phyloP scores from a whole-genome alignment of 2,329 filamentous ascomycete species.

The Elsinoe batatas region DNA sequence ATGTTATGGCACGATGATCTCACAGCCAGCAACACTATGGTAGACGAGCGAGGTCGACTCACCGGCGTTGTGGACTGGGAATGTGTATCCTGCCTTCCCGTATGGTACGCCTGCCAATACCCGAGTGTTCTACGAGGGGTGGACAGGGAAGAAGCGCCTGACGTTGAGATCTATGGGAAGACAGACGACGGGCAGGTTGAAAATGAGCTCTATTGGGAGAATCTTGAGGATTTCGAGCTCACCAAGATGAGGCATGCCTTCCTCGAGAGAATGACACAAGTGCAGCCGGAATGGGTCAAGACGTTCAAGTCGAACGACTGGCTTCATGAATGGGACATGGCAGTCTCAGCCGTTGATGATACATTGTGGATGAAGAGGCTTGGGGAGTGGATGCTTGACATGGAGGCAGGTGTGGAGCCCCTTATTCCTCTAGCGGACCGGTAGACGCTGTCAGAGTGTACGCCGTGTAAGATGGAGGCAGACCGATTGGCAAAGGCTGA shows the following conservation, averaged over 20 bases:
- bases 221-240: not conserved
- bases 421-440: not conserved
- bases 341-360: not conserved
- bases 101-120: not conserved
- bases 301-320: not conserved
- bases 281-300: not conserved
- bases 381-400: not conserved
- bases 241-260: not conserved
- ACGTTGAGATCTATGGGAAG: not conserved
- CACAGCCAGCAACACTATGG: not conserved
- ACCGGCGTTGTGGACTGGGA: not conserved
- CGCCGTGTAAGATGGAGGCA: too few species aligned
- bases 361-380: not conserved
- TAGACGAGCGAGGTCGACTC: not conserved
- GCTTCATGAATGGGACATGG: not conserved
- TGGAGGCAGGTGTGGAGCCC: not conserved
- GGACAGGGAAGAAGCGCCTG: not conserved
- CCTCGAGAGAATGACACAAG: not conserved
- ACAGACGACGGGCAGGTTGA: not conserved
- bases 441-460: too few species aligned
- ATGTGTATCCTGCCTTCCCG: not conserved
- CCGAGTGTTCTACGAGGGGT: not conserved
- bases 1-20: not conserved
- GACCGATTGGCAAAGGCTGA: too few species aligned
- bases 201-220: slow-evolving; percentile 1